Base-by-base conservation (phyloP, 2,329 filamentous ascomycete genomes). In the Magnaporthales sp. region DNA sequence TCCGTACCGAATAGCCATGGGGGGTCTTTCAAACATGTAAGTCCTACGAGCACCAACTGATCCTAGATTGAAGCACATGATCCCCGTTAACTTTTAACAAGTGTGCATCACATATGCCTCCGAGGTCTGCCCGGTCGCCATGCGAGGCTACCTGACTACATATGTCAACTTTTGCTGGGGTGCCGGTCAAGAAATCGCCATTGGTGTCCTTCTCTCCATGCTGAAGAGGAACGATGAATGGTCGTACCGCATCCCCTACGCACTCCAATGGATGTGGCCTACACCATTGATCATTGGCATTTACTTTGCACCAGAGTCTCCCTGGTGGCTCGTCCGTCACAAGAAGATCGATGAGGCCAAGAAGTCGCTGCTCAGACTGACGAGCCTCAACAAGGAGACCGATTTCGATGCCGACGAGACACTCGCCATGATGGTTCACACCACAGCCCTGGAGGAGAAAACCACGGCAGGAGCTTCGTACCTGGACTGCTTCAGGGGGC, bases 391-490 rank as follows among this genome's bases (percentile, higher is more conserved):
- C 69, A 80, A 81, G 66, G 88, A 92, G 68, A 89, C 86, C 0
- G 84, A 89, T 68, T 93, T 95, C 71, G 86, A 96, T 72, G 86
- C 90, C 11, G 90, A 96, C 69, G 91, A 95, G 78, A 95, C 91
- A 0, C 83, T 96, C 64, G 89, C 91, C 72, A 96, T 96, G 91
- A 96, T 97, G 91, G 87, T 92, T 1, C 91, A 96, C 74, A 97
- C 92, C 0, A 93, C 91, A 0, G 89, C 90, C 0, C 80, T 96
- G 11, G 93, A 96, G 75, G 84, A 91, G 73, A 84, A 67, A 76
- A 90, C 92, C 66, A 93, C 91, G 4, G 79, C 80, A 7, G 92
- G 92, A 31, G 86, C 91, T 6, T 88, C 83, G 66, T 96, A 95
- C 76, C 77, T 85, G 71, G 92, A 96, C 76, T 96, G 92, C 79